Base-by-base conservation (phyloP, 352 stramenopile species). In the Pythium myriotylum region DNA sequence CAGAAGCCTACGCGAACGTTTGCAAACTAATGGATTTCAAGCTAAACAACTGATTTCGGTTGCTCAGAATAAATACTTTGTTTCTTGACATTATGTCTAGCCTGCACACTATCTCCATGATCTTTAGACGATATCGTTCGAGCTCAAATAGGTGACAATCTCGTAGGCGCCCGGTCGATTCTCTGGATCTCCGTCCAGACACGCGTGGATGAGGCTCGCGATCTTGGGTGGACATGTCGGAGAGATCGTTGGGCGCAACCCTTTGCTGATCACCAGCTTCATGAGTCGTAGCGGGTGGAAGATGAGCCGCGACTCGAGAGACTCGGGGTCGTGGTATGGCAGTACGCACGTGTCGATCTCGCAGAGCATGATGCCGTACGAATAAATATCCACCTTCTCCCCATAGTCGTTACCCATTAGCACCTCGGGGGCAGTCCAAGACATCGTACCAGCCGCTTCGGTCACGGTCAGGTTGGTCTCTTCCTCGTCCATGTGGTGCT, bases 311-410 rank as follows among this genome's bases (percentile, higher is more conserved):
- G 76, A 47, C 12, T 70, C 70, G 9, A 79, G 59, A 14, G 74
- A 83, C 51, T 67, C 58, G 16, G 65, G 37, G 59, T 93, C 78
- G 43, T 89, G 78, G 33, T 88, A 92, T 49, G 85, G 82, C 33
- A 94, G 59, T 20, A 65, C 63, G 56, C 82, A 88, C 49, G 82
- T 89, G 63, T 94, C 81, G 16, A 94, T 62, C 59, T 94, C 82
- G 12, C 65, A 79, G 5, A 91, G 67, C 37, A 94, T 67, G 19
- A 94, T 70, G 17, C 82, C 82, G 43, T 84, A 84, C 39, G 82
- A 90, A 60, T 92, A 94, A 40, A 92, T 88, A 61, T 94, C 81
- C 4, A 85, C 76, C 48, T 89, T 91, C 57, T 94, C 82, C 12
- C 68, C 78, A 62, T 88, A 94, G 24, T 79, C 74, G 48, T 92